Evolutionary conservation across 2,329 filamentous ascomycete species (phyloP).

Genomic region (Graphiopsis chlorocephala): DNA sequence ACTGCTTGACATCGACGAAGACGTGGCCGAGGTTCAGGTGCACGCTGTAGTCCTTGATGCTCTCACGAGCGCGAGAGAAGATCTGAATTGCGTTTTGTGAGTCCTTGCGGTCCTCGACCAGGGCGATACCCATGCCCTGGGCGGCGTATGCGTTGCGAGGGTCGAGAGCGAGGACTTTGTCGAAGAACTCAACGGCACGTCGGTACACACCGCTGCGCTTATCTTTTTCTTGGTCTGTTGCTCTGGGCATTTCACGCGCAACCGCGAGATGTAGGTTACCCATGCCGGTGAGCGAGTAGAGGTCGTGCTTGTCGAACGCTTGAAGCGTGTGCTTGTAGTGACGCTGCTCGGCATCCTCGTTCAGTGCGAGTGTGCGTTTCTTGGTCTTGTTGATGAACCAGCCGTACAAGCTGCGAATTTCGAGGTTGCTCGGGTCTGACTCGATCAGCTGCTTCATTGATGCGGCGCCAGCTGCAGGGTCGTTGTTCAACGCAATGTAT

Average conservation of each 20-base stretch:
- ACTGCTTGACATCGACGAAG: constrained; percentile 87
- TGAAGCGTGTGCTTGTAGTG: constrained; percentile 97
- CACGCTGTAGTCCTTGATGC: constrained; percentile 81
- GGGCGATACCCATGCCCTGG: constrained; percentile 89
- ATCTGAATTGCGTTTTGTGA: constrained; percentile 77
- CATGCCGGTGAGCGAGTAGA: constrained; percentile 96
- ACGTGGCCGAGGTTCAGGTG: constrained; percentile 93
- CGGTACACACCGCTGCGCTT: constrained; percentile 84
- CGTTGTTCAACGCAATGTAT: constrained; percentile 80
- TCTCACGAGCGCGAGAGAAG: constrained; percentile 86
- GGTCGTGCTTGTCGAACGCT: constrained; percentile 92
- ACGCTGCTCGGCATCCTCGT: constrained; percentile 85
- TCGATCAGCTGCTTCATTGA: constrained; percentile 83
- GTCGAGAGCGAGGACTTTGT: constrained; percentile 94
- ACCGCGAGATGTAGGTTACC: constrained; percentile 87
- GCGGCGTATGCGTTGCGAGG: constrained; percentile 94
- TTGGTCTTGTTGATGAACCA: constrained; percentile 93
- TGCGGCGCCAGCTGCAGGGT: constrained; percentile 80
- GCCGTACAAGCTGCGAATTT: constrained; percentile 88
- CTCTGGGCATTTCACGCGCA: constrained; percentile 90
- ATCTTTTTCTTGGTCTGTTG: constrained; percentile 84
- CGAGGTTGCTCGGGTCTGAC: constrained; percentile 77
- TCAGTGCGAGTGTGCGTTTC: constrained; percentile 75
- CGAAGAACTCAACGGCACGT: constrained; percentile 96
- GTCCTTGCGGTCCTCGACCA: constrained; percentile 93